Evolutionary conservation across 352 stramenopile genomes (phyloP).

Genomic region (Nothophytophthora sp.): DNA sequence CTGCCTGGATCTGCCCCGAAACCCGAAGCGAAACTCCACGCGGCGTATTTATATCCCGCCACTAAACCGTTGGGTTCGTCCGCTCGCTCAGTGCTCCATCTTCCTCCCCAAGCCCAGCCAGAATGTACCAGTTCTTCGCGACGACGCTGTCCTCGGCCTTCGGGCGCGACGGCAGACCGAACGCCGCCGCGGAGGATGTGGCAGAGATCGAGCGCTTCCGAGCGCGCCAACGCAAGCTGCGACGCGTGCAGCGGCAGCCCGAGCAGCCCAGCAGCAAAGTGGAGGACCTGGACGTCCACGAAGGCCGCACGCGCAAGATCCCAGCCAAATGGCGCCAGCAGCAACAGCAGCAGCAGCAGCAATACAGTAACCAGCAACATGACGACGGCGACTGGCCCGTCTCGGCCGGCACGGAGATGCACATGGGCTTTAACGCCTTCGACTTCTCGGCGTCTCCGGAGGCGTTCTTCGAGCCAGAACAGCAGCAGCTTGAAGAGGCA

Average conservation of each 20-base stretch:
- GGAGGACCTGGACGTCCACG: slow-evolving; percentile 1
- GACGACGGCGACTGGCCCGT: slow-evolving; percentile 4
- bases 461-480: slow-evolving; percentile 21
- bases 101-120: neutral
- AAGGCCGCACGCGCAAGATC: slow-evolving; percentile 27
- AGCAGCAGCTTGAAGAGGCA: too few species aligned
- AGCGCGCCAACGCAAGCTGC: slow-evolving; percentile 20
- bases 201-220: slow-evolving; percentile 33
- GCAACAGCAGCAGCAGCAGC: slow-evolving; percentile 10
- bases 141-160: neutral
- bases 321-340: slow-evolving; percentile 7
- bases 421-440: slow-evolving; percentile 32
- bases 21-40: too few species aligned
- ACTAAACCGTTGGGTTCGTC: neutral
- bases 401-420: slow-evolving; percentile 10
- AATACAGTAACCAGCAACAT: neutral
- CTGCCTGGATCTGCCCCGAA: too few species aligned
- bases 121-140: slow-evolving; percentile 1
- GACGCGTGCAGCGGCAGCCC: slow-evolving; percentile 8
- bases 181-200: neutral
- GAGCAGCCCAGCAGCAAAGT: neutral
- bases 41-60: neutral
- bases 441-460: slow-evolving; percentile 28
- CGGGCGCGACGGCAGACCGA: neutral
- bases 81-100: slow-evolving; percentile 4